Percentiles rank a stretch among this genome's conserved stretches.
These are phyloP conservation scores for Xylariaceae sp. DNA, from an alignment of 2,329 filamentous ascomycete genomes.

Conservation along the genomic window DNA sequence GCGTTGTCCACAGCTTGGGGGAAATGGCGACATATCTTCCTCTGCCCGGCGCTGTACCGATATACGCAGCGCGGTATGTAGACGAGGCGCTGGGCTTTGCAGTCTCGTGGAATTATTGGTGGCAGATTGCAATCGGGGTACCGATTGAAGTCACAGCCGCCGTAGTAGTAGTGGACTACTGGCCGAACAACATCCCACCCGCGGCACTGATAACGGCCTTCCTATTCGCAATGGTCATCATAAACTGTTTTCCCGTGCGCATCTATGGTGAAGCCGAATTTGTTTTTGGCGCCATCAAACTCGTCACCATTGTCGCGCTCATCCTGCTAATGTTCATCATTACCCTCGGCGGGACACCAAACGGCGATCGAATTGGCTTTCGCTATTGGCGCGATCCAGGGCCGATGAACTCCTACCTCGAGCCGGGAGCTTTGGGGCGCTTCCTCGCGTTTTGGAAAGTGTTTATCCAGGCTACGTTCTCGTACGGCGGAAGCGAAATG, in stretches of 20 bases:
- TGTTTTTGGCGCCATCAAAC: conserved; percentile 46
- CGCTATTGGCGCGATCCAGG: conserved; percentile 42
- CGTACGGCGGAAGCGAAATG: conserved; percentile 44
- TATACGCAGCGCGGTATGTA: conserved; percentile 47
- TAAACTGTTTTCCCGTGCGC: conserved; percentile 38
- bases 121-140: conserved; percentile 46
- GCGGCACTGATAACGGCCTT: conserved; percentile 35
- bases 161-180: conserved; percentile 45
- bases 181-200: conserved; percentile 28
- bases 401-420: conserved; percentile 40
- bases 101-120: conserved; percentile 51
- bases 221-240: conserved; percentile 33
- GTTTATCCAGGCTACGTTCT: conserved; percentile 46
- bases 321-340: conserved; percentile 48
- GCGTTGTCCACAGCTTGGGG: conserved; percentile 46
- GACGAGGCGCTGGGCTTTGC: conserved; percentile 46
- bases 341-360: conserved; percentile 43
- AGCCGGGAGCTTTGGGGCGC: conserved; percentile 34
- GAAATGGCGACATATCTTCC: conserved; percentile 62
- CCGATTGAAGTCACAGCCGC: conserved; percentile 44
- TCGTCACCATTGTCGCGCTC: conserved; percentile 46
- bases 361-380: conserved; percentile 42
- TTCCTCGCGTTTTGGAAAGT: conserved; percentile 43
- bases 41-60: conserved; percentile 49
- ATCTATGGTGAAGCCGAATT: conserved; percentile 54